Percentiles rank a stretch among this genome's conserved stretches.
Evolutionary conservation across 192 early-diverging fungal genomes (phyloP).

Genomic region (Allomyces macrogynus): DNA sequence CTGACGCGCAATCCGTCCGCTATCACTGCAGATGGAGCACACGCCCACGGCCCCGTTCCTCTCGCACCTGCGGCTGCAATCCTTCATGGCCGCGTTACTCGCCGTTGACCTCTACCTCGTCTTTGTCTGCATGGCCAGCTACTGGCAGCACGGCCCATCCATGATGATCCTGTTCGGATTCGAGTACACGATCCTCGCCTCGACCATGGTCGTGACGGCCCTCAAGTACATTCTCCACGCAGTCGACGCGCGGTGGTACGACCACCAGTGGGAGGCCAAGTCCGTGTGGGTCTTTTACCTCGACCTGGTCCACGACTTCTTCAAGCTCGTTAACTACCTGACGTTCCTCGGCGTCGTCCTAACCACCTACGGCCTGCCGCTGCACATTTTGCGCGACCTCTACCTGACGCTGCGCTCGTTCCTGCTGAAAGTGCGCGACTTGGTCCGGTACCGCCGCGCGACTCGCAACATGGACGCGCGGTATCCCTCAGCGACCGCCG

Average conservation of each 20-base stretch:
- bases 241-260: constrained; percentile 52
- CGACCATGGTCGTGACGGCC: constrained; percentile 46
- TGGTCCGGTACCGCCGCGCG: constrained; percentile 78
- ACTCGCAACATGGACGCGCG: constrained; percentile 91
- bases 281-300: constrained; percentile 77
- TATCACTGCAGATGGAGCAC: constrained; percentile 55
- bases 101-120: constrained; percentile 56
- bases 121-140: constrained; percentile 34
- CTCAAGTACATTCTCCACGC: constrained; percentile 75
- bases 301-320: constrained; percentile 71
- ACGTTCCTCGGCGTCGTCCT: constrained; percentile 74
- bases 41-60: constrained; percentile 32
- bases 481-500: constrained; percentile 76
- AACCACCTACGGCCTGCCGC: constrained; percentile 62
- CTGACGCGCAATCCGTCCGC: not conserved
- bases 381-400: constrained; percentile 90
- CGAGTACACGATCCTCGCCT: constrained; percentile 81
- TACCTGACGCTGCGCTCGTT: constrained; percentile 89
- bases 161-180: constrained; percentile 99
- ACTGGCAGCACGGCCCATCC: constrained; percentile 47
- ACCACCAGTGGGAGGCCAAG: constrained; percentile 86
- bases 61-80: constrained; percentile 53
- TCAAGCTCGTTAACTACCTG: constrained; percentile 71
- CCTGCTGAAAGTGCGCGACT: constrained; percentile 64
- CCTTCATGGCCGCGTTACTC: constrained; percentile 42